A percentile compares a stretch with the other conserved stretches of the same genome.
Conservation (phyloP, 305 asterid genomes). For the Fraxinus velutina region DNA sequence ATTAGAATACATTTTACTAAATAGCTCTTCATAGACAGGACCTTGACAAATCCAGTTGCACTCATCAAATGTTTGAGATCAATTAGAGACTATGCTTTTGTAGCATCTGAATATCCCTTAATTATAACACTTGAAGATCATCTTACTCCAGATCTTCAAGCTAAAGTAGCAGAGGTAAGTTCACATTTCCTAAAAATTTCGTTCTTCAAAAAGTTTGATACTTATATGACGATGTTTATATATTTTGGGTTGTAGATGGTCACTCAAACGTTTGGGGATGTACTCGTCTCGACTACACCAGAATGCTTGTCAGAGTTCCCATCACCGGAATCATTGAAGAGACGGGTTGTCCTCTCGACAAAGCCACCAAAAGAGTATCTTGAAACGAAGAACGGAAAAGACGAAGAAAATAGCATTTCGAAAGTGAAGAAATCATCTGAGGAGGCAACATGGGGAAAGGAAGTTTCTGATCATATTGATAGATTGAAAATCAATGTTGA, state of each 20-base stretch:
- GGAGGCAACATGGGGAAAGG: constrained; percentile 63
- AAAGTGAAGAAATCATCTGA: constrained; percentile 37
- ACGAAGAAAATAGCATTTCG: constrained; percentile 27
- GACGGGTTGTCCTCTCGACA: constrained; percentile 58
- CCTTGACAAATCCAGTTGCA: constrained; percentile 65
- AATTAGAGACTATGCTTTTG: constrained; percentile 59
- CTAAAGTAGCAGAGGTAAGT: constrained; percentile 68
- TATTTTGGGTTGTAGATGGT: constrained; percentile 47
- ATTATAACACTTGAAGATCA: constrained; percentile 80
- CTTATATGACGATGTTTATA: neutral
- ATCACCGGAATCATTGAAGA: constrained; percentile 61
- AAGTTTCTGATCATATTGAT: constrained; percentile 36
- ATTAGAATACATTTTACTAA: neutral
- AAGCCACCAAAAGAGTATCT: constrained; percentile 69
- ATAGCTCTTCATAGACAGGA: constrained; percentile 40
- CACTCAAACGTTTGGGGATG: constrained; percentile 48
- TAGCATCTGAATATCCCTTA: constrained; percentile 71
- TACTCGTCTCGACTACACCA: constrained; percentile 41
- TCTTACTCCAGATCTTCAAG: constrained; percentile 67
- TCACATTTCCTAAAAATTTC: neutral
- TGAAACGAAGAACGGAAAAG: constrained; percentile 36
- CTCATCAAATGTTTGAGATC: constrained; percentile 66
- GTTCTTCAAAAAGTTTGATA: neutral
- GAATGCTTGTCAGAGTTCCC: constrained; percentile 54
- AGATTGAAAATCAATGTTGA: constrained; percentile 11